Conservation (phyloP, 345 rosid species). For the Corchorus olitorius region DNA sequence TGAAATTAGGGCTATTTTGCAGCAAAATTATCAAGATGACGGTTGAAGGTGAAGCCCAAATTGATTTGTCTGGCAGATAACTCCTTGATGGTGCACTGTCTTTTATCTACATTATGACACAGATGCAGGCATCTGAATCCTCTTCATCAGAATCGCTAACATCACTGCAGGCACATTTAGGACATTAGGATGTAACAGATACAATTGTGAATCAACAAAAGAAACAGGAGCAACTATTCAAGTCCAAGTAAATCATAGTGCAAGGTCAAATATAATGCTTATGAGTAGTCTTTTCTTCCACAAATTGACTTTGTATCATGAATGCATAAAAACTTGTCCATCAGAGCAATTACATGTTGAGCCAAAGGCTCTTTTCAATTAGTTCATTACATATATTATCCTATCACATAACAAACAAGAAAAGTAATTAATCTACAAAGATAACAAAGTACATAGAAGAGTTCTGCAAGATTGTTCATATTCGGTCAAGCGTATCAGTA, state of each 20-base stretch:
- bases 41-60: slow-evolving; percentile 14
- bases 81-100: slow-evolving; percentile 16
- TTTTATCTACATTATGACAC: slow-evolving; percentile 73
- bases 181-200: slow-evolving; percentile 17
- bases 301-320: background rate
- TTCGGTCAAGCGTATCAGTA: background rate
- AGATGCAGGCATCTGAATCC: slow-evolving; percentile 77
- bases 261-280: slow-evolving; percentile 5
- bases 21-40: slow-evolving; percentile 18
- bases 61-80: slow-evolving; percentile 20
- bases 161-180: slow-evolving; percentile 64
- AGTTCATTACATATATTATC: slow-evolving; percentile 11
- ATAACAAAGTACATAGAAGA: background rate
- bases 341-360: background rate
- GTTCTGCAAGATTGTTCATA: too few relatives aligned
- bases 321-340: background rate
- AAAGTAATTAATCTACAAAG: background rate
- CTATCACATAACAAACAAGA: background rate
- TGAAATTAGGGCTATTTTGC: slow-evolving; percentile 26
- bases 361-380: background rate
- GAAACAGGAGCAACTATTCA: background rate
- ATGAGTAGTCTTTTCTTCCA: slow-evolving; percentile 1
- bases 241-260: slow-evolving; percentile 11
- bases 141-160: slow-evolving; percentile 81
- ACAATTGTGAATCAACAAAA: background rate